Conservation (phyloP, 164 flowering plant species). For the Stephania japonica region DNA sequence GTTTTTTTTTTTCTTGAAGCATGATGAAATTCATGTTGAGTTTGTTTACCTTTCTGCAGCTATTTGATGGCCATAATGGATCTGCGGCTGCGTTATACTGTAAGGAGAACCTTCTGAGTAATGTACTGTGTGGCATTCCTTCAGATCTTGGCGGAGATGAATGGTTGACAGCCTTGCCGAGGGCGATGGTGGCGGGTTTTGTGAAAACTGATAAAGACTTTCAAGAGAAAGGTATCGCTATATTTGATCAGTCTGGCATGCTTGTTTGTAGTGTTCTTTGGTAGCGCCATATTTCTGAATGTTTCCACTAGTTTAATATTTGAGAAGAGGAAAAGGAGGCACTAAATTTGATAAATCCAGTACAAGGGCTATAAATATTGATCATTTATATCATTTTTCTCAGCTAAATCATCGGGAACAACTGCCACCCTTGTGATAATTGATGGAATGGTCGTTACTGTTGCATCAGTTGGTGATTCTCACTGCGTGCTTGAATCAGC, state of each 20-base stretch:
- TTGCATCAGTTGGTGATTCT: constrained; percentile 98
- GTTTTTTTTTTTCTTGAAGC: background rate
- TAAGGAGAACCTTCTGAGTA: constrained; percentile 86
- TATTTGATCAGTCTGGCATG: background rate
- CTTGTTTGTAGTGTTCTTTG: background rate
- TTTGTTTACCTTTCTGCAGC: constrained; percentile 38
- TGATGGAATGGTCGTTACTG: constrained; percentile 92
- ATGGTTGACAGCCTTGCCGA: constrained; percentile 84
- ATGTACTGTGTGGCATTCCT: constrained; percentile 78
- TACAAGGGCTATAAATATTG: background rate
- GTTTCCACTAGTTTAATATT: background rate
- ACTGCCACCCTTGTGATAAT: constrained; percentile 89
- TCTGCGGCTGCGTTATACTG: constrained; percentile 89
- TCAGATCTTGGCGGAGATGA: constrained; percentile 87
- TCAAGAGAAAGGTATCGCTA: constrained; percentile 63
- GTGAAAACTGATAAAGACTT: constrained; percentile 98
- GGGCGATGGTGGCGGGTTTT: constrained; percentile 97
- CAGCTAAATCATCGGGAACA: constrained; percentile 92
- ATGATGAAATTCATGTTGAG: background rate
- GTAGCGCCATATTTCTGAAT: background rate
- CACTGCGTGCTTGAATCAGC: constrained; percentile 81
- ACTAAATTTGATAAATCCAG: background rate
- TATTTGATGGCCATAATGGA: constrained; percentile 99
- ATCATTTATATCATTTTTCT: constrained; percentile 5
- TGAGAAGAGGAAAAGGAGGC: background rate